Base-by-base conservation (phyloP, 257 asterid genomes). In the Henckelia pumila region DNA sequence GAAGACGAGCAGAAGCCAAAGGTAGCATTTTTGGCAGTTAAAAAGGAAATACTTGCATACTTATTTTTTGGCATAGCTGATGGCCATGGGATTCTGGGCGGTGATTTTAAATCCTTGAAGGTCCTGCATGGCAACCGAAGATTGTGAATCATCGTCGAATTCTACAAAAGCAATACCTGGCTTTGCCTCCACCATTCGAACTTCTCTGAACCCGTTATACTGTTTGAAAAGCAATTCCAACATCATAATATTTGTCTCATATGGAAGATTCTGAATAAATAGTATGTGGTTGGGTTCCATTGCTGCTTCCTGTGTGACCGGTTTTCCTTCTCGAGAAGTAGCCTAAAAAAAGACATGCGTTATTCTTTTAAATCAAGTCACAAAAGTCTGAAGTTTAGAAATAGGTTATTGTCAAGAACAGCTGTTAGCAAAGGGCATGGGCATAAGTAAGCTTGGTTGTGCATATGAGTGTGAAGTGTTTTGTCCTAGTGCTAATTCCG, bases 131-230 rank as follows among this genome's bases (percentile, higher is more conserved):
- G 99, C 99, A 35, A 88, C 85, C 9, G 97, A 87, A 16, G 99
- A 88, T 79, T 84, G 92, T 2, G 79, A 61, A 69, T 91, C 99
- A 4, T 94, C 95, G 14, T 88, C 97, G 64, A 79, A 94, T 86
- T 94, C 99, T 6, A 94, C 96, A 33, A 94, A 94, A 9, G 99
- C 96, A 19, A 94, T 94, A 58, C 99, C 99, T 4, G 99, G 99
- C 66, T 93, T 93, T 13, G 99, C 95, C 24, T 85, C 97, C 8
- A 87, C 87, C 96, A 91, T 91, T 66, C 99, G 82, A 71, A 94
- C 99, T 87, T 94, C 99, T 70, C 85, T 86, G 61, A 88, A 94
- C 13, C 99, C 99, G 29, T 92, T 96, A 77, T 87, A 94, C 70
- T 94, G 96, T 59, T 91, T 91, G 89, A 94, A 91, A 22, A 94